Base-by-base conservation (phyloP, 1,139 yeast species). In the Zygoascus sp. region DNA sequence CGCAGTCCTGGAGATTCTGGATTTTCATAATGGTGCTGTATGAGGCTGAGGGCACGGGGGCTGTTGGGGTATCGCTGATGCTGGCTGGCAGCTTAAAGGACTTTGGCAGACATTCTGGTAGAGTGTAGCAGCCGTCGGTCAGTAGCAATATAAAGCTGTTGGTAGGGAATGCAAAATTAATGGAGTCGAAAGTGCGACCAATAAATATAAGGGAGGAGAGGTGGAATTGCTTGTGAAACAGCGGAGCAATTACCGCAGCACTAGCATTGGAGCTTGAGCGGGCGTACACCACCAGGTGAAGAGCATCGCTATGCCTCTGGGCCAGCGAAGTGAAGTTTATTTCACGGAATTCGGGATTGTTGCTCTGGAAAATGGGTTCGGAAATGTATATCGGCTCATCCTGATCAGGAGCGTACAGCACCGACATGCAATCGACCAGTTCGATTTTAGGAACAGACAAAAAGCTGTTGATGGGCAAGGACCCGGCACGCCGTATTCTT, bases 21-120 rank as follows among this genome's bases (percentile, higher is more conserved):
- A 76, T 51, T 47, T 73, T 75, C 72, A 75, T 71, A 5, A 74
- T 64, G 20, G 67, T 67, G 48, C 74, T 76, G 51, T 65, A 74
- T 0, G 74, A 62, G 41, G 67, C 59, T 17, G 54, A 49, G 11
- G 47, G 32, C 20, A 46, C 50, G 25, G 57, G 35, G 22, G 32
- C 21, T 16, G 22, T 11, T 19, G 43, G 13, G 16, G 15, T 13
- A 30, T 5, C 41, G 37, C 45, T 1, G 62, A 23, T 8, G 25
- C 56, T 2, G 20, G 34, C 50, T 8, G 22, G 27, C 37, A 35
- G 17, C 23, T 32, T 20, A 19, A 38, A 39, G 10, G 40, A 7
- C 3, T 28, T 37, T 44, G 25, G 21, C 13, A 30, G 22, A 25
- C 32, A 38, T 23, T 42, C 32, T 6, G 30, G 13, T 22, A 35